Conservation (phyloP, 2,329 filamentous ascomycete species). For the Pyrenochaeta sp. region DNA sequence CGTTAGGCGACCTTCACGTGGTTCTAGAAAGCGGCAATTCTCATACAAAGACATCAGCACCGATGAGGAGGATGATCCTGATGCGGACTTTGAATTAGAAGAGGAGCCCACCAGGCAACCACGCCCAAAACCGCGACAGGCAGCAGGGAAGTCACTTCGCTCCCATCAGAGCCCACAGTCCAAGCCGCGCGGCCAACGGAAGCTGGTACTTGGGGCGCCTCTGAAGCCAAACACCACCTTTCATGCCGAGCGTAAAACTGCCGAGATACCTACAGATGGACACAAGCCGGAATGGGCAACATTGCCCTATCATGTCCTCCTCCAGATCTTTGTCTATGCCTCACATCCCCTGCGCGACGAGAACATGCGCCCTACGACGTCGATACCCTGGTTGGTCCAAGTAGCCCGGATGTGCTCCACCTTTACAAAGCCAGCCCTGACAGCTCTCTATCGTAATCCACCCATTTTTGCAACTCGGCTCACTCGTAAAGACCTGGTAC, state of each 20-base stretch:
- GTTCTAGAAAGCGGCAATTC: slow-evolving; percentile 22
- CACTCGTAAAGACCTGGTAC: slow-evolving; percentile 53
- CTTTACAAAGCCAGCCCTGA: slow-evolving; percentile 76
- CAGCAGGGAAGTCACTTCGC: slow-evolving; percentile 12
- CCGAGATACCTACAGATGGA: slow-evolving; percentile 36
- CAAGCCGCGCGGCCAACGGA: slow-evolving; percentile 15
- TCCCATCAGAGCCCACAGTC: slow-evolving; percentile 13
- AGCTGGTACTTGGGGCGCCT: slow-evolving; percentile 30
- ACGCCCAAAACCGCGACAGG: slow-evolving; percentile 13
- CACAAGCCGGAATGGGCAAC: slow-evolving; percentile 33
- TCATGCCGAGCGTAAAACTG: slow-evolving; percentile 6
- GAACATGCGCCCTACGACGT: slow-evolving; percentile 53
- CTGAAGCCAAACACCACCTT: slow-evolving; percentile 30
- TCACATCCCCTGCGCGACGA: slow-evolving; percentile 64
- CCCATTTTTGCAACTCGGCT: slow-evolving; percentile 65
- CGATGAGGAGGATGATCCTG: slow-evolving; percentile 35
- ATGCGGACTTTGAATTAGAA: slow-evolving; percentile 35
- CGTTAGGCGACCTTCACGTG: slow-evolving; percentile 12
- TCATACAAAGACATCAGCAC: slow-evolving; percentile 46
- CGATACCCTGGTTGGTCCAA: slow-evolving; percentile 69
- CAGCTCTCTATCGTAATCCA: slow-evolving; percentile 74
- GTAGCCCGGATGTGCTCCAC: slow-evolving; percentile 66
- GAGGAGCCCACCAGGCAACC: slow-evolving; percentile 20
- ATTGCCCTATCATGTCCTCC: slow-evolving; percentile 73
- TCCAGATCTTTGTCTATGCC: slow-evolving; percentile 73